Percentiles rank a stretch among this genome's conserved stretches.
Conservation (phyloP, 2,329 filamentous ascomycete genomes). For the Sordariomycetes sp. region DNA sequence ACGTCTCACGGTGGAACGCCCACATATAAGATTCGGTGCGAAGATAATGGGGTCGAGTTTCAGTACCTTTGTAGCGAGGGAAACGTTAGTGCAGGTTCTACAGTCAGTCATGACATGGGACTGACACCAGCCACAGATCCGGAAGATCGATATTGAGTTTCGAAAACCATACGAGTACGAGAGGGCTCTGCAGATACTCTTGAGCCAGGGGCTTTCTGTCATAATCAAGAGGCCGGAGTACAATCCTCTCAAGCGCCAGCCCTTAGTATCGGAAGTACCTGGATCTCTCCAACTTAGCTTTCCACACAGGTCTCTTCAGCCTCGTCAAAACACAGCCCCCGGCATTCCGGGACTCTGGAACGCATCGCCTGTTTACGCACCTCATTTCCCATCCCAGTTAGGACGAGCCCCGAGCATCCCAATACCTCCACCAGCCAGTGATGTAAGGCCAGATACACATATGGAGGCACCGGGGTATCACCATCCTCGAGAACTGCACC, state of each 20-base stretch:
- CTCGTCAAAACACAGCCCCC: neutral
- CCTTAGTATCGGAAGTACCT: neutral
- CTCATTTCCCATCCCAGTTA: neutral
- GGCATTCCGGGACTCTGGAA: neutral
- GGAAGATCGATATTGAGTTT: neutral
- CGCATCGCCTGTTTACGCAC: neutral
- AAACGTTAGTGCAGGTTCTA: neutral
- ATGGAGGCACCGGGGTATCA: neutral
- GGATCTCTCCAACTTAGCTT: neutral
- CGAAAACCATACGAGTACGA: slow-evolving; percentile 4
- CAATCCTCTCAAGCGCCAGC: too few species aligned
- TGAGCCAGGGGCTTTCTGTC: neutral
- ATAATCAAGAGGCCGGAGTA: neutral
- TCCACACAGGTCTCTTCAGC: neutral
- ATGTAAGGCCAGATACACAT: neutral
- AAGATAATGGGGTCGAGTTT: neutral
- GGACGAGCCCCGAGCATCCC: neutral
- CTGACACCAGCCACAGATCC: neutral
- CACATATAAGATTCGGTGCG: slow-evolving; percentile 1
- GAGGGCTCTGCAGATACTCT: neutral
- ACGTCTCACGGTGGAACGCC: neutral
- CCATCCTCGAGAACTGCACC: neutral
- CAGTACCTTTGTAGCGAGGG: neutral
- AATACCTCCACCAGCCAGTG: neutral
- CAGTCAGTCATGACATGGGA: neutral